Conservation (phyloP, 73 alveolate genomes). For the Paraurostyla sp. region DNA sequence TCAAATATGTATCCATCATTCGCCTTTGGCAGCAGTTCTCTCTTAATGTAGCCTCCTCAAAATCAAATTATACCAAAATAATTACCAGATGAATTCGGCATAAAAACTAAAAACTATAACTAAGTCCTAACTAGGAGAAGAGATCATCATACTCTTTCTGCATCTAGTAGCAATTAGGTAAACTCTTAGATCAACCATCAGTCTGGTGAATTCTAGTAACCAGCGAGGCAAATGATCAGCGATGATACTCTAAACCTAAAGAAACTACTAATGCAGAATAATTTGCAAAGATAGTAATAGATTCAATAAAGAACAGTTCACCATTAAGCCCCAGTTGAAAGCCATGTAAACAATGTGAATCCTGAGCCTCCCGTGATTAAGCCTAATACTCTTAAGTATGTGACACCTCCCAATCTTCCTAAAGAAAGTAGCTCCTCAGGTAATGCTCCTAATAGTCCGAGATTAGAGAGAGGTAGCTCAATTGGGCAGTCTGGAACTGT, state of each 20-base stretch:
- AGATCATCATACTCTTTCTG: background rate
- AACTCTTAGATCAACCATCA: background rate
- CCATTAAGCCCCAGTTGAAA: background rate
- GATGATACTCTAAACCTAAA: conserved; percentile 16
- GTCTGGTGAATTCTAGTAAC: background rate
- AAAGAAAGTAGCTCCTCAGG: background rate
- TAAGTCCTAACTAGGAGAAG: background rate
- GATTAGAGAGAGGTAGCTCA: conserved; percentile 19
- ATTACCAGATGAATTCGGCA: background rate
- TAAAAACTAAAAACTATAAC: background rate
- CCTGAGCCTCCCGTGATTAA: conserved; percentile 54
- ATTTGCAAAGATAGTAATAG: background rate
- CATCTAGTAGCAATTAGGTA: background rate
- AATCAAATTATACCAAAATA: conserved; percentile 6
- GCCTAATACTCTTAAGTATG: conserved; percentile 40
- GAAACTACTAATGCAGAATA: conserved; percentile 21
- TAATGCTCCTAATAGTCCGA: conserved; percentile 6
- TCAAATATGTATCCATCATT: background rate
- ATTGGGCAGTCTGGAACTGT: conserved; percentile 37
- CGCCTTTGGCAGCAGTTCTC: background rate
- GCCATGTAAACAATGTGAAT: conserved; percentile 41
- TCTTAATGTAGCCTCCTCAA: conserved; percentile 25
- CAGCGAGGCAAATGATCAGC: background rate
- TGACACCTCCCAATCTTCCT: conserved; percentile 35
- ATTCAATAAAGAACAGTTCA: background rate